Percentiles rank a stretch among this genome's conserved stretches.
These are phyloP conservation scores for Suhomyces chickasaworum DNA, from an alignment of 1,139 yeast species.

Conservation along the genomic window DNA sequence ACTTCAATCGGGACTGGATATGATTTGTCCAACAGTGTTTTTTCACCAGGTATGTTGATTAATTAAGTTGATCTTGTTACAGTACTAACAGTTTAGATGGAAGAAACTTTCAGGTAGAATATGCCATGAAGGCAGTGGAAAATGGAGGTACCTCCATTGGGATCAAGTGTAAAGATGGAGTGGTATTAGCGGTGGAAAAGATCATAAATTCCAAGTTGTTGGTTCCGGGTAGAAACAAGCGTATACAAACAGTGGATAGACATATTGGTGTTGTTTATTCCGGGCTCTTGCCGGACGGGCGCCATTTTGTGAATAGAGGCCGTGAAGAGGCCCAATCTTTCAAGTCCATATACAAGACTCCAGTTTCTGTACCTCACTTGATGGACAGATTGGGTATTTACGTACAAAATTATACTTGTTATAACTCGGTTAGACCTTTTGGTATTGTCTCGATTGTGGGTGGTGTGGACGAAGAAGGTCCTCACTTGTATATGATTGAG, in stretches of 20 bases:
- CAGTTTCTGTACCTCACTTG: constrained; percentile 78
- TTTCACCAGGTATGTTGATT: constrained; percentile 48
- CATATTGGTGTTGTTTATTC: constrained; percentile 95
- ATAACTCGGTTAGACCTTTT: constrained; percentile 96
- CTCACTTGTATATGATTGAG: constrained; percentile 94
- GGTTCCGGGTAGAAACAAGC: constrained; percentile 84
- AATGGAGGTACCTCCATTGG: constrained; percentile 96
- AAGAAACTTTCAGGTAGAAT: constrained; percentile 97
- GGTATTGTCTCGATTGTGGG: constrained; percentile 93
- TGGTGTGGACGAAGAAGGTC: constrained; percentile 85
- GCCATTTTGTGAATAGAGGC: constrained; percentile 88
- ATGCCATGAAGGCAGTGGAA: constrained; percentile 96
- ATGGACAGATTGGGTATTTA: constrained; percentile 88
- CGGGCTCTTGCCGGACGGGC: constrained; percentile 94
- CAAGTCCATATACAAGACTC: constrained; percentile 73
- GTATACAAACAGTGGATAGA: constrained; percentile 90
- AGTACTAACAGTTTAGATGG: constrained; percentile 69
- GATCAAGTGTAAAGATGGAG: constrained; percentile 87
- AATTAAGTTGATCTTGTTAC: too few species aligned
- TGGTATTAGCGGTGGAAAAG: constrained; percentile 96
- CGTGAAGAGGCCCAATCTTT: constrained; percentile 88
- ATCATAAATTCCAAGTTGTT: constrained; percentile 81
- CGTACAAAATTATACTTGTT: constrained; percentile 94
- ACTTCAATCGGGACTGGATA: constrained; percentile 97
- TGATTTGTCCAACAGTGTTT: constrained; percentile 92